Base-by-base conservation (phyloP, 2,329 filamentous ascomycete genomes). In the Lasiodiplodia sp. region DNA sequence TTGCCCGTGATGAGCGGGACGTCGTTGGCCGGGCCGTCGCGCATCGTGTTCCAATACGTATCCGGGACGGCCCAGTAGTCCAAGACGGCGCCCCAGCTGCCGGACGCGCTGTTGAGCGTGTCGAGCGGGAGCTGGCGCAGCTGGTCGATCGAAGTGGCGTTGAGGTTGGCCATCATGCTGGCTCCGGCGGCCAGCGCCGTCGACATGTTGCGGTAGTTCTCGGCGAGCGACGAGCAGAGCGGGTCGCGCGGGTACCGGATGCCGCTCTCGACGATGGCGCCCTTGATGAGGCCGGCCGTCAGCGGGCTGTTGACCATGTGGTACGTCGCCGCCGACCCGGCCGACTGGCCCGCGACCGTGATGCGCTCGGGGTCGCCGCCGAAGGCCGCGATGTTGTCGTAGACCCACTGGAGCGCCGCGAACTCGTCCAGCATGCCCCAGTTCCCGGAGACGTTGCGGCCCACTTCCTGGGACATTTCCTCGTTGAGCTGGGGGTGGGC, bases 1-100 rank as follows among this genome's bases (percentile, higher is more conserved):
- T 84, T 85, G 1, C 90, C 90, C 23, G 86, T 79, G 1, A 92
- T 81, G 37, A 91, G 83, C 0, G 89, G 88, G 0, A 91, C 86
- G 60, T 87, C 69, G 37, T 78, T 68, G 21, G 77, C 73, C 0
- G 69, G 70, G 1, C 73, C 74, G 52, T 78, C 74, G 10, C 75
- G 74, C 31, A 73, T 70, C 34, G 68, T 66, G 57, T 69, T 68
- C 51, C 23, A 64, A 37, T 74, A 75, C 1, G 73, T 73, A 1
- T 72, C 73, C 12, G 31, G 73, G 74, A 78, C 8, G 8, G 51
- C 74, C 70, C 73, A 69, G 38, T 1, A 78, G 68, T 4, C 75
- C 73, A 49, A 77, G 18, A 31, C 64, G 18, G 51, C 57, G 38
- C 57, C 14, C 21, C 49, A 18, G 38, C 2, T 11, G 23, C 57